Conservation (phyloP, 257 asterid genomes). For the Paraleonurus japonicus region DNA sequence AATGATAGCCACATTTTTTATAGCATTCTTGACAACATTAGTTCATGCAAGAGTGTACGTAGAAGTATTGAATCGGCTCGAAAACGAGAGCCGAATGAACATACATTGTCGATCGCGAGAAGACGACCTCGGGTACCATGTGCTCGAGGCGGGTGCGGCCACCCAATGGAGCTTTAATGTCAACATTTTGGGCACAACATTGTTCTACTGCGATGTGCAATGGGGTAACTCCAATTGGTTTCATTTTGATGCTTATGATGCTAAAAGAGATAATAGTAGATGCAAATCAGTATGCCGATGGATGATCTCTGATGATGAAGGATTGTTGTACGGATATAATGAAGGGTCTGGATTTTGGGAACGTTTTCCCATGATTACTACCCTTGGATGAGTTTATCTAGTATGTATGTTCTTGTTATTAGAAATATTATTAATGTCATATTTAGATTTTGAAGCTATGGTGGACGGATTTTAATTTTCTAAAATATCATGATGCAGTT, state of each 20-base stretch:
- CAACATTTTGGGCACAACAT: constrained; percentile 39
- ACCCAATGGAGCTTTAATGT: constrained; percentile 32
- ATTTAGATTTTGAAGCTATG: too few species aligned
- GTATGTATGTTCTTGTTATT: too few species aligned
- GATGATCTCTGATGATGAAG: constrained; percentile 31
- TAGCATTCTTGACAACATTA: neutral
- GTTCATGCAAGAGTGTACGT: constrained; percentile 26
- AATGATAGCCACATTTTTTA: neutral
- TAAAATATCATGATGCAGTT: too few species aligned
- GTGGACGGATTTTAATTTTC: too few species aligned
- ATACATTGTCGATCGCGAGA: constrained; percentile 45
- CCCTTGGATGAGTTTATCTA: too few species aligned
- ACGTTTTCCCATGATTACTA: constrained; percentile 16
- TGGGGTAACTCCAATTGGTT: constrained; percentile 29
- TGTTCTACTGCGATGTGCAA: constrained; percentile 41
- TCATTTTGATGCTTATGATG: constrained; percentile 40
- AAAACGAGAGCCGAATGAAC: constrained; percentile 9
- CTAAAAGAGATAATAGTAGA: constrained; percentile 23
- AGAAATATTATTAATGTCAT: too few species aligned
- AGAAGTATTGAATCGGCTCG: constrained; percentile 31
- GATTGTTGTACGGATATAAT: constrained; percentile 32
- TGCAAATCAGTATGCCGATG: constrained; percentile 38
- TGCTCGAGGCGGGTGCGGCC: constrained; percentile 11
- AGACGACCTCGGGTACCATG: constrained; percentile 43
- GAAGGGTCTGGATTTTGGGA: constrained; percentile 34